These are phyloP conservation scores for Flueggea neowawraea DNA, from an alignment of 441 rosid genomes.

Conservation along the genomic window DNA sequence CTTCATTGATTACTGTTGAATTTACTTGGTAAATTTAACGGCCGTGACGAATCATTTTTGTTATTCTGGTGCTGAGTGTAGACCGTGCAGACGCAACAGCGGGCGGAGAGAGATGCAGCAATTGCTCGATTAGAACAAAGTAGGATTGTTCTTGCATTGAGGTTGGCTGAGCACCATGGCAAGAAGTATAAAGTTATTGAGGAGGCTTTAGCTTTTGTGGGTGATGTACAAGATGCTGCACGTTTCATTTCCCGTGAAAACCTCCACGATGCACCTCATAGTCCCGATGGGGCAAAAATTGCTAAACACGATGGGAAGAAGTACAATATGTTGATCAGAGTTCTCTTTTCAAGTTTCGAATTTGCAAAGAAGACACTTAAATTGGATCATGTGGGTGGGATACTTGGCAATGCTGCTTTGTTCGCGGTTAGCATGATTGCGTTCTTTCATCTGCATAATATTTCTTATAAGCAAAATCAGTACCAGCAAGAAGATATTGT, in stretches of 20 bases:
- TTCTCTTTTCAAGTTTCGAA: slow-evolving; percentile 49
- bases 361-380: slow-evolving; percentile 54
- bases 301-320: slow-evolving; percentile 19
- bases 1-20: neutral
- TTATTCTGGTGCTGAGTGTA: slow-evolving; percentile 29
- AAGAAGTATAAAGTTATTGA: slow-evolving; percentile 77
- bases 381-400: slow-evolving; percentile 52
- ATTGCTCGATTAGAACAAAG: slow-evolving; percentile 83
- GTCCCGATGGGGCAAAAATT: slow-evolving; percentile 31
- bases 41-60: neutral
- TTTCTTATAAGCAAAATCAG: slow-evolving; percentile 32
- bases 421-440: slow-evolving; percentile 73
- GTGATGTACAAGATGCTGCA: slow-evolving; percentile 48
- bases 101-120: slow-evolving; percentile 85
- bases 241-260: slow-evolving; percentile 55
- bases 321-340: slow-evolving; percentile 38
- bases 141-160: slow-evolving; percentile 73
- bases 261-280: slow-evolving; percentile 30
- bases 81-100: slow-evolving; percentile 80
- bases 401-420: slow-evolving; percentile 74
- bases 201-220: slow-evolving; percentile 80
- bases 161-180: slow-evolving; percentile 78
- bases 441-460: slow-evolving; percentile 63
- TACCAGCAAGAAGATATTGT: slow-evolving; percentile 32
- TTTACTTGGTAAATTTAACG: neutral